Evolutionary conservation across 169 alveolate species (phyloP).

Genomic region (Theileria sp.): DNA sequence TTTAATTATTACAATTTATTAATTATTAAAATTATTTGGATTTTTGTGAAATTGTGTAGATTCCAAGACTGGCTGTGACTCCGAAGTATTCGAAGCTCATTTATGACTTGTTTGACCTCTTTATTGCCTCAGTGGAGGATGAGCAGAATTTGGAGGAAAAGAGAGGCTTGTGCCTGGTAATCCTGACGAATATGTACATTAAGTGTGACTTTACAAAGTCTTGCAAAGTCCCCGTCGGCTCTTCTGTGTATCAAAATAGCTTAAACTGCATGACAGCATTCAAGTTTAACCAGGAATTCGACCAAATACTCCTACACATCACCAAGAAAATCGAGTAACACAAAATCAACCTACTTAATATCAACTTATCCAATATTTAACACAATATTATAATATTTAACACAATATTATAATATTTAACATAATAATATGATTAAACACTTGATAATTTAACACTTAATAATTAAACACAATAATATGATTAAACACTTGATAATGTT

Average conservation of each 20-base stretch:
- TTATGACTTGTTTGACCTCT: constrained; percentile 48
- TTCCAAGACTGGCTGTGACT: constrained; percentile 38
- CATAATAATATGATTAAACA: too few species aligned
- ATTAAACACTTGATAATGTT: too few species aligned
- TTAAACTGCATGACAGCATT: constrained; percentile 46
- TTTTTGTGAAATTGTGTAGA: constrained; percentile 4
- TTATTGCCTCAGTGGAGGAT: constrained; percentile 50
- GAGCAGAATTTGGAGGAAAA: constrained; percentile 34
- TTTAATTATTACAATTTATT: neutral
- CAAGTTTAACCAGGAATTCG: constrained; percentile 15
- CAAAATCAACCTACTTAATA: too few species aligned
- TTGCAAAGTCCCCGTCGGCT: constrained; percentile 43
- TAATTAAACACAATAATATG: too few species aligned
- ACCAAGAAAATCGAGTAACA: constrained; percentile 54
- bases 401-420: too few species aligned
- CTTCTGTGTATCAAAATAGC: constrained; percentile 46
- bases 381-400: too few species aligned
- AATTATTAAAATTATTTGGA: too few species aligned
- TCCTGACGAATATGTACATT: constrained; percentile 16
- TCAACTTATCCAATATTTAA: too few species aligned
- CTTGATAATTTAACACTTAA: too few species aligned
- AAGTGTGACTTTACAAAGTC: constrained; percentile 30
- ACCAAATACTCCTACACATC: constrained; percentile 14
- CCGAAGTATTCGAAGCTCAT: constrained; percentile 34
- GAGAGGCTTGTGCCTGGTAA: constrained; percentile 18